These are phyloP conservation scores for Scutellaria galericulata DNA, from an alignment of 257 asterid genomes.

Conservation along the genomic window DNA sequence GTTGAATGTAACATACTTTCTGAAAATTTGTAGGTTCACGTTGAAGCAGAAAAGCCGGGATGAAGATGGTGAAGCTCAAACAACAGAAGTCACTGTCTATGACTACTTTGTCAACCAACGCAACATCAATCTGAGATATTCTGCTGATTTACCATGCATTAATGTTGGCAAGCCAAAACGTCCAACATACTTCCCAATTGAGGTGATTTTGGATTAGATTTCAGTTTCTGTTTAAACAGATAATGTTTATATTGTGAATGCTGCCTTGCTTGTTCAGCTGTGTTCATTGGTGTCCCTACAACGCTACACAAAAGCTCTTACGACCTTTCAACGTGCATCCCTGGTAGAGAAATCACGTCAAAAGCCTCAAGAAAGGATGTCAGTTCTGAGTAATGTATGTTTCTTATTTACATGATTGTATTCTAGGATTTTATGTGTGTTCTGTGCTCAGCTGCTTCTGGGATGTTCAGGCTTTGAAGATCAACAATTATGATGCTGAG, in stretches of 20 bases:
- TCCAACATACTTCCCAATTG: conserved; percentile 84
- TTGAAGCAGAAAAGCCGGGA: conserved; percentile 61
- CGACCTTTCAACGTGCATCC: conserved; percentile 74
- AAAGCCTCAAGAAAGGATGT: conserved; percentile 84
- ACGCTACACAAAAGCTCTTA: conserved; percentile 79
- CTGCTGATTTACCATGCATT: conserved; percentile 86
- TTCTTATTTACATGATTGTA: background rate
- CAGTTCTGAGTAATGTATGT: conserved; percentile 64
- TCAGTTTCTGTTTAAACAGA: conserved; percentile 2
- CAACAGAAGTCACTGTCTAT: conserved; percentile 73
- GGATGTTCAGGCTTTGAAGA: conserved; percentile 71
- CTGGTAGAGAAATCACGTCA: conserved; percentile 87
- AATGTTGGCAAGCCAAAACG: conserved; percentile 92
- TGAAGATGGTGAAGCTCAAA: conserved; percentile 54
- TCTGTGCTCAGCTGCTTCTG: conserved; percentile 21
- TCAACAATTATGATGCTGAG: conserved; percentile 76
- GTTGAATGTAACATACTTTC: conserved; percentile 14
- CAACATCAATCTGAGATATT: conserved; percentile 64
- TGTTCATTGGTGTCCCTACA: conserved; percentile 79
- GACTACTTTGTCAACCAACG: conserved; percentile 83
- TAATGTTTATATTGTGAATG: background rate
- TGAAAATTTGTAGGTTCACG: conserved; percentile 57
- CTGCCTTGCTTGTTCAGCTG: conserved; percentile 47
- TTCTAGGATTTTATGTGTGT: background rate
- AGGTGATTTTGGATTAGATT: conserved; percentile 48